A percentile compares a stretch with the other conserved stretches of the same genome.
These are phyloP conservation scores for Aspergillus chevalieri DNA, from an alignment of 2,329 filamentous ascomycete genomes.

Conservation along the genomic window DNA sequence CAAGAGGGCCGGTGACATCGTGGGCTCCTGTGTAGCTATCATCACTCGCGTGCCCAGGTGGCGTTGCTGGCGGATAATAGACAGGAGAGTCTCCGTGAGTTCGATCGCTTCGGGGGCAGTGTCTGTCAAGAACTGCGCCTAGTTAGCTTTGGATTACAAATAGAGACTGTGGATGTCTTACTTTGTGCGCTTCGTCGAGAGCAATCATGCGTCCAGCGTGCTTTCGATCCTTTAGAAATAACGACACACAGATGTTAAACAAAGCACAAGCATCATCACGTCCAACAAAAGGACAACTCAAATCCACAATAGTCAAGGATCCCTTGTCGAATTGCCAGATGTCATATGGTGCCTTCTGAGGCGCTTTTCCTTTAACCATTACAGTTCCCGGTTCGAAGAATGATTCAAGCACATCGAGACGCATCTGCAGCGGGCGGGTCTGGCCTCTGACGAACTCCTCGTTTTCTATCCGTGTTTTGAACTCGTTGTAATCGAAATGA, in stretches of 20 bases:
- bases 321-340: not conserved
- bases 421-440: slow-evolving; percentile 50
- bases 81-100: slow-evolving; percentile 58
- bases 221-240: slow-evolving; percentile 55
- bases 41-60: slow-evolving; percentile 62
- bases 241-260: slow-evolving; percentile 64
- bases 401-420: slow-evolving; percentile 58
- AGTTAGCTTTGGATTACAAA: not conserved
- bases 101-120: slow-evolving; percentile 48
- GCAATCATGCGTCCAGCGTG: slow-evolving; percentile 57
- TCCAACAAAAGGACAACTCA: slow-evolving; percentile 67
- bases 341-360: not conserved
- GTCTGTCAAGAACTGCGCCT: slow-evolving; percentile 51
- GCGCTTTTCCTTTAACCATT: not conserved
- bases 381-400: slow-evolving; percentile 47
- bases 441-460: slow-evolving; percentile 47
- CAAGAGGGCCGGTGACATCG: slow-evolving; percentile 60
- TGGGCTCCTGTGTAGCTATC: slow-evolving; percentile 73
- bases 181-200: slow-evolving; percentile 72
- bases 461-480: slow-evolving; percentile 31
- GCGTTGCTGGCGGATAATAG: slow-evolving; percentile 62
- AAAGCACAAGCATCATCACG: slow-evolving; percentile 61
- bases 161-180: slow-evolving; percentile 16
- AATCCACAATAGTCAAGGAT: slow-evolving; percentile 57
- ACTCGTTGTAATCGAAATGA: slow-evolving; percentile 42